Evolutionary conservation across 2,329 filamentous ascomycete genomes (phyloP), one percentile per base, ranked within the genome.

Genomic region (Cordyceps militaris): DNA sequence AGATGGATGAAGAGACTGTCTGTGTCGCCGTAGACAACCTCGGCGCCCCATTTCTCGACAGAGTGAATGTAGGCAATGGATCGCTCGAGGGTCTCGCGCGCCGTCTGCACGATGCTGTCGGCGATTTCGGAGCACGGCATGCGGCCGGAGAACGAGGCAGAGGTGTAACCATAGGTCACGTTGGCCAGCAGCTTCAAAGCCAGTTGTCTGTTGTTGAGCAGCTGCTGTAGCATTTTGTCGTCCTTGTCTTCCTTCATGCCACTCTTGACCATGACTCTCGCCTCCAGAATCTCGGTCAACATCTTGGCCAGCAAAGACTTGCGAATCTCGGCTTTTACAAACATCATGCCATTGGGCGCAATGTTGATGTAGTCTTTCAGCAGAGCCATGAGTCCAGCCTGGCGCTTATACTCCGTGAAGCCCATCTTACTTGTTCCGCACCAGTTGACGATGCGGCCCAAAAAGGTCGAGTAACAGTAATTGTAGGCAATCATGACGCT

Each of bases 401-500:
- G 84, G 24, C 94, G 84, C 62, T 87, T 80, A 72, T 95, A 97
- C 61, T 96, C 87, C 28, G 85, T 85, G 68, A 97, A 96, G 0
- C 94, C 94, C 87, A 99, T 91, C 73, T 97, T 96, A 75, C 91
- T 92, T 30, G 82, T 85, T 2, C 91, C 92, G n/a, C 91, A 84
- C 93, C 93, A 97, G 64, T 85, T 84, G 28, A 85, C 83, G 40
- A 96, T 85, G 30, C 94, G 84, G 0, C 94, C 94, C 0, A 97
- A 79, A 64, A 92, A 99, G 0, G 94, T 99, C 0, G 94, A 97
- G 69, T 99, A 99, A 74, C 94, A 99, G 69, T 97, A 94, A 67
- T 99, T 99, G 76, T 99, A 97, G 0, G 94, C 94, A 67, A 99
- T 97, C 91, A 99, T 97, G 60, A 97, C 87, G 71, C 92, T 97